These are phyloP conservation scores for Pythium volutum DNA, from an alignment of 352 stramenopile species.

Conservation along the genomic window DNA sequence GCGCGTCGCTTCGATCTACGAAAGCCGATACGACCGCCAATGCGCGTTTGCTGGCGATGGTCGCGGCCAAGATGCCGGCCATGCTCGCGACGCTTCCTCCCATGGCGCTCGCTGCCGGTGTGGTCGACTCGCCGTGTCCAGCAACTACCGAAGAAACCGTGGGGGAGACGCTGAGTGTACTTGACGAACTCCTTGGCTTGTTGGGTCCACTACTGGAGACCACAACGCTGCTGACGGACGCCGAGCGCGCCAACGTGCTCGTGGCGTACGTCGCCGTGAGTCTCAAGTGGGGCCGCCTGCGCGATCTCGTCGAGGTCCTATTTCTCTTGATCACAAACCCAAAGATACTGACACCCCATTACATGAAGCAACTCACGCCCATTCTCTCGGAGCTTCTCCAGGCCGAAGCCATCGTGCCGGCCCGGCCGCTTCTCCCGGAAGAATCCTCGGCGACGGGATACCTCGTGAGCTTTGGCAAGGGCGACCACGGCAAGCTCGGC, in stretches of 20 bases:
- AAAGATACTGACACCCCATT: constrained; percentile 5
- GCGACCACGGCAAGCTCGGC: constrained; percentile 79
- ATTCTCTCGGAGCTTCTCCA: constrained; percentile 43
- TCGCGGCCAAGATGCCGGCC: constrained; percentile 52
- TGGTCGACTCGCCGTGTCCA: constrained; percentile 13
- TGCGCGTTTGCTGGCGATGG: constrained; percentile 36
- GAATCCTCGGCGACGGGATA: constrained; percentile 39
- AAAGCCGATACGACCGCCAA: constrained; percentile 20
- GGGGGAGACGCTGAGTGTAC: constrained; percentile 35
- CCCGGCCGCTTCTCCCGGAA: constrained; percentile 18
- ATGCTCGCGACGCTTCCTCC: constrained; percentile 53
- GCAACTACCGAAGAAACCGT: background rate
- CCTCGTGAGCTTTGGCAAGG: constrained; percentile 85
- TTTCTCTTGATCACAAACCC: constrained; percentile 34
- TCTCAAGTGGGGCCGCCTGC: constrained; percentile 65
- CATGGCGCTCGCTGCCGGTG: constrained; percentile 51
- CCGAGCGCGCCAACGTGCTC: constrained; percentile 35
- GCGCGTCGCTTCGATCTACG: constrained; percentile 37
- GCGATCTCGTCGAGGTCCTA: constrained; percentile 46
- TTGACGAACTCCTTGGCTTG: constrained; percentile 49
- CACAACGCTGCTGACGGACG: background rate
- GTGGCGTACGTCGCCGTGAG: constrained; percentile 57
- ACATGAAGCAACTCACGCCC: constrained; percentile 31
- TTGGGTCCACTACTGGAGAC: constrained; percentile 38
- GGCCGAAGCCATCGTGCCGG: constrained; percentile 26